Evolutionary conservation across 441 rosid genomes (phyloP).

Genomic region (Gossypium lobatum): DNA sequence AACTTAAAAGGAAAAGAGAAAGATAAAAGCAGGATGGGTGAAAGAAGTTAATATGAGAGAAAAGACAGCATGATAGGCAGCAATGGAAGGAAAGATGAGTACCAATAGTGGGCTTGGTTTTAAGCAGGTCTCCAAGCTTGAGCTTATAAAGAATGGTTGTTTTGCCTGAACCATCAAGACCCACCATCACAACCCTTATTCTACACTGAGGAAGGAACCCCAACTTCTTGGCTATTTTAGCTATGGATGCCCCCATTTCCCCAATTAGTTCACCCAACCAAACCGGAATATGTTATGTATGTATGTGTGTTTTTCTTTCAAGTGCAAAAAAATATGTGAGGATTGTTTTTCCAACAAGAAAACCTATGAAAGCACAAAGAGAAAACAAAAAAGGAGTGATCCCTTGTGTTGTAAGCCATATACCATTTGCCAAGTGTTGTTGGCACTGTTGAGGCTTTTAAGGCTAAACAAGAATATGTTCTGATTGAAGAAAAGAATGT

Average conservation of each 20-base stretch:
- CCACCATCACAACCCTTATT: conserved; percentile 62
- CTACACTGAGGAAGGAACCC: conserved; percentile 25
- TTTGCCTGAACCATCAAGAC: conserved; percentile 77
- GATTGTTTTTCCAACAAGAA: background rate
- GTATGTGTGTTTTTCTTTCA: no score
- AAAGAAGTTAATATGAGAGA: background rate
- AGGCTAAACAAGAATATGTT: conserved; percentile 11
- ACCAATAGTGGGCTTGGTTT: conserved; percentile 61
- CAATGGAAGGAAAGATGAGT: background rate
- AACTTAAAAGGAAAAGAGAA: background rate
- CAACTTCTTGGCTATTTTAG: conserved; percentile 42
- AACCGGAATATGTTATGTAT: background rate
- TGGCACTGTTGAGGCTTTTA: background rate
- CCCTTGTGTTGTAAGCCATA: conserved; percentile 15
- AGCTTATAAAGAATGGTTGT: conserved; percentile 69
- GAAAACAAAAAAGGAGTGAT: background rate
- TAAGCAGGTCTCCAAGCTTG: conserved; percentile 59
- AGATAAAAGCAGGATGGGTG: background rate
- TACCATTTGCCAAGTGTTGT: conserved; percentile 1
- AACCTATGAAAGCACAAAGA: conserved; percentile 4
- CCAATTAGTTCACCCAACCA: background rate
- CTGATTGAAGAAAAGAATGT: conserved; percentile 3
- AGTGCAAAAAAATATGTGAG: no score
- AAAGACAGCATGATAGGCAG: background rate
- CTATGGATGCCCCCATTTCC: conserved; percentile 40